Base-by-base conservation (phyloP, 257 asterid genomes). In the Solanum pinnatisectum region DNA sequence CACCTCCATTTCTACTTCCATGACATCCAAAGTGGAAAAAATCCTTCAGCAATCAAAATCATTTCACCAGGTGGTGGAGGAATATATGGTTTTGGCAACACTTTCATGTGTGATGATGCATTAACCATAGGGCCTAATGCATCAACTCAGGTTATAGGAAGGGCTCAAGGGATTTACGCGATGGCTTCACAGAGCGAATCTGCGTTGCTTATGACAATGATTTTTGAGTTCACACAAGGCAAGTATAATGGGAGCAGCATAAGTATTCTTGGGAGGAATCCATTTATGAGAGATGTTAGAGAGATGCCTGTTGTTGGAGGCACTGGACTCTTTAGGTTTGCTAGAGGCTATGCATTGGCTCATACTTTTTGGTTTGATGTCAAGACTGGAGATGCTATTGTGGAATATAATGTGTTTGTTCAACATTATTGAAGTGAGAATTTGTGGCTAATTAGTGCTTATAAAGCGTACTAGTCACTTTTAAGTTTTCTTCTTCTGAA, bases 221-320 rank as follows among this genome's bases (percentile, higher is more conserved):
- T 30, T 22, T 87, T 92, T 37, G 93, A 68, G 37, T 93, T 93
- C 89, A 42, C 5, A 9, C 89, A 90, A 68, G 95, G 95, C 35
- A 89, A 87, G 56, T 94, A 85, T 79, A 91, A 93, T 12, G 94
- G 96, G 15, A 93, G 98, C 56, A 56, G 93, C 25, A 68, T 95
- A 36, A 90, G 93, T 46, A 70, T 95, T 40, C 87, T 95, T 49
- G 95, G 98, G 88, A 89, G 91, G 72, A 94, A 95, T 77, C 90
- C 59, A 27, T 87, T 90, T 67, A 87, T 88, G 30, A 91, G 90
- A 10, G 46, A 35, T 8, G 93, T 90, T 23, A 90, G 98, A 79
- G 98, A 95, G 74, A 90, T 95, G 93, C 95, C 98, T 13, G 46
- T 93, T 9, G 92, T 93, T 5, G 98, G 98, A 13, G 98, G 96